Conservation (phyloP, 1,284 basidiomycete species). For the Apiotrichum domesticum region DNA sequence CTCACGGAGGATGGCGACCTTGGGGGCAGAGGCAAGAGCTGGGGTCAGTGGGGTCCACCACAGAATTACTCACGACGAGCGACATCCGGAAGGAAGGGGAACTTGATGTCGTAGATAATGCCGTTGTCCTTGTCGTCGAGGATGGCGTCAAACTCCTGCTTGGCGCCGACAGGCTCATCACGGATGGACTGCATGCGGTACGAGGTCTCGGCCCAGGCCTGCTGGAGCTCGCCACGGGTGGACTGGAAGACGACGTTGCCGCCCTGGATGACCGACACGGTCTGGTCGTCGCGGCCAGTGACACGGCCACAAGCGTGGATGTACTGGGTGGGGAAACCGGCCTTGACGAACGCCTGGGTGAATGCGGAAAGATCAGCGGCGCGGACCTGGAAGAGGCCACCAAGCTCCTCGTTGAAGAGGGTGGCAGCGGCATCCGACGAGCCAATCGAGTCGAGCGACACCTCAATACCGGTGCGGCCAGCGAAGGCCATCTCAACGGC, state of each 20-base stretch:
- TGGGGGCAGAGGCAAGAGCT: constrained; percentile 56
- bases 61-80: constrained; percentile 1
- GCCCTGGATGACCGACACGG: constrained; percentile 57
- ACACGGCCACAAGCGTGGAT: constrained; percentile 73
- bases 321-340: constrained; percentile 65
- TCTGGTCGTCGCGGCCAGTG: constrained; percentile 56
- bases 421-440: constrained; percentile 57
- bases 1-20: constrained; percentile 91
- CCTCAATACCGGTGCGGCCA: constrained; percentile 66
- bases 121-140: constrained; percentile 59
- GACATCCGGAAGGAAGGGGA: constrained; percentile 53
- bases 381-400: constrained; percentile 83
- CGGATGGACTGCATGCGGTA: constrained; percentile 84
- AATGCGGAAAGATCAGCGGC: constrained; percentile 58
- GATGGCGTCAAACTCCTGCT: constrained; percentile 80
- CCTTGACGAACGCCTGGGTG: constrained; percentile 57
- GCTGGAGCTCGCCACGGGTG: constrained; percentile 68
- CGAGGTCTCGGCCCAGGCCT: constrained; percentile 89
- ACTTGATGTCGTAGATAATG: constrained; percentile 66
- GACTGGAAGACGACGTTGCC: constrained; percentile 58
- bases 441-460: constrained; percentile 49
- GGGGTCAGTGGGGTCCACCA: constrained; percentile 16
- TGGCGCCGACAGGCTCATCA: constrained; percentile 72
- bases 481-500: constrained; percentile 96
- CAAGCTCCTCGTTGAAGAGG: constrained; percentile 95